These are phyloP conservation scores for Coemansia sp. DNA, from an alignment of 192 early-diverging fungal species.

Conservation along the genomic window DNA sequence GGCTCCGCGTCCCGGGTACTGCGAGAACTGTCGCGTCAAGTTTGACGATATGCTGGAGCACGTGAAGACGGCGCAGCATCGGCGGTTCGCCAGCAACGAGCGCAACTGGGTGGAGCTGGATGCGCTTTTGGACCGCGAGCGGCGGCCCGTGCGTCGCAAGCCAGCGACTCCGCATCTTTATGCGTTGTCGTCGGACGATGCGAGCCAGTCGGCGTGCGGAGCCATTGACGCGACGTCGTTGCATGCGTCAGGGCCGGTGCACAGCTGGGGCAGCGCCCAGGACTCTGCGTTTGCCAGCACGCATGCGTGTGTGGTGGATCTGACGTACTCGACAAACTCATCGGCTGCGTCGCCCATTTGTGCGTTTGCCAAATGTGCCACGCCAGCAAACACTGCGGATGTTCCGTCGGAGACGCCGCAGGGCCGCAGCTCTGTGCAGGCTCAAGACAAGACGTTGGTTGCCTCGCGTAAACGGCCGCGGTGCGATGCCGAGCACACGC, in stretches of 20 bases:
- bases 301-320: constrained; percentile 30
- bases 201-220: constrained; percentile 6
- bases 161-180: constrained; percentile 14
- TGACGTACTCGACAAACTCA: constrained; percentile 39
- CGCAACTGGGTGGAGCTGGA: constrained; percentile 54
- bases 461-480: not conserved
- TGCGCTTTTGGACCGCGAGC: constrained; percentile 28
- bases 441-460: constrained; percentile 30
- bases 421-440: constrained; percentile 9
- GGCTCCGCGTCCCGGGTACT: constrained; percentile 43
- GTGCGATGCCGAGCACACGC: not conserved
- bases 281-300: constrained; percentile 15
- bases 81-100: constrained; percentile 47
- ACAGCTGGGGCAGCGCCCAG: constrained; percentile 12
- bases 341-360: constrained; percentile 20
- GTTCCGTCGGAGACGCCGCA: constrained; percentile 39
- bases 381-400: constrained; percentile 13
- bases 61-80: constrained; percentile 40
- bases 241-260: constrained; percentile 6
- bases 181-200: constrained; percentile 40
- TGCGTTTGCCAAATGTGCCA: constrained; percentile 14
- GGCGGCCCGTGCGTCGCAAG: constrained; percentile 31
- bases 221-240: constrained; percentile 3
- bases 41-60: constrained; percentile 55
- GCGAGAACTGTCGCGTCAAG: constrained; percentile 56